Conservation (phyloP, 75 land plant genomes). For the Azolla pinnata region DNA sequence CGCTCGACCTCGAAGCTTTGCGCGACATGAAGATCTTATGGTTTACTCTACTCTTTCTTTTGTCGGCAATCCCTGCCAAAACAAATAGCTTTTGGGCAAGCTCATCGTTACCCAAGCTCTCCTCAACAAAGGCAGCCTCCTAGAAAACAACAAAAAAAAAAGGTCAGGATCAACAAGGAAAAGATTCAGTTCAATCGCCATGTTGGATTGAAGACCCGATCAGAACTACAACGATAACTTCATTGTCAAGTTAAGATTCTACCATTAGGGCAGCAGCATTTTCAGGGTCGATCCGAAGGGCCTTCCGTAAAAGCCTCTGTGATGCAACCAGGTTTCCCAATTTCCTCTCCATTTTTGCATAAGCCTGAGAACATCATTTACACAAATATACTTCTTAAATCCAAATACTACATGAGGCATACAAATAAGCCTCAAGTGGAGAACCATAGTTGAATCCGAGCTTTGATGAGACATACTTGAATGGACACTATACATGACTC, state of each 20-base stretch:
- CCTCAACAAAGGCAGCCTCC: constrained; percentile 26
- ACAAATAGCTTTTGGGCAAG: constrained; percentile 18
- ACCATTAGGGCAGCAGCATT: constrained; percentile 35
- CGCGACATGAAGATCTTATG: constrained; percentile 23
- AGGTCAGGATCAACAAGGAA: too few relatives aligned
- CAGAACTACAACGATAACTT: too few relatives aligned
- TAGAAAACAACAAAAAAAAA: constrained; percentile 10
- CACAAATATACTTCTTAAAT: too few relatives aligned
- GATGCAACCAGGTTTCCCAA: constrained; percentile 20
- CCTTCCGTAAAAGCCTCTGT: constrained; percentile 15
- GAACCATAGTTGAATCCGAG: too few relatives aligned
- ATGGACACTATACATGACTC: constrained; percentile 23
- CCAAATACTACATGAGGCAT: too few relatives aligned
- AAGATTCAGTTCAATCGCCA: background rate
- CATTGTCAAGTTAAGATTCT: background rate
- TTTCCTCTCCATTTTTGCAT: constrained; percentile 29
- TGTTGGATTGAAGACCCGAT: too few relatives aligned
- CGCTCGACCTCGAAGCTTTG: constrained; percentile 1
- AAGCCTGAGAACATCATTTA: constrained; percentile 32
- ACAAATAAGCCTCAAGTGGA: too few relatives aligned
- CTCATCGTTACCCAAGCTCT: constrained; percentile 18
- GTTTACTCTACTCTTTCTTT: constrained; percentile 24
- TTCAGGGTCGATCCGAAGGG: constrained; percentile 15
- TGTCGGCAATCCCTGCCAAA: constrained; percentile 25
- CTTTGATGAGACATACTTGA: too few relatives aligned